Conservation (phyloP, 2,329 filamentous ascomycete species). For the Dothistroma septosporum region DNA sequence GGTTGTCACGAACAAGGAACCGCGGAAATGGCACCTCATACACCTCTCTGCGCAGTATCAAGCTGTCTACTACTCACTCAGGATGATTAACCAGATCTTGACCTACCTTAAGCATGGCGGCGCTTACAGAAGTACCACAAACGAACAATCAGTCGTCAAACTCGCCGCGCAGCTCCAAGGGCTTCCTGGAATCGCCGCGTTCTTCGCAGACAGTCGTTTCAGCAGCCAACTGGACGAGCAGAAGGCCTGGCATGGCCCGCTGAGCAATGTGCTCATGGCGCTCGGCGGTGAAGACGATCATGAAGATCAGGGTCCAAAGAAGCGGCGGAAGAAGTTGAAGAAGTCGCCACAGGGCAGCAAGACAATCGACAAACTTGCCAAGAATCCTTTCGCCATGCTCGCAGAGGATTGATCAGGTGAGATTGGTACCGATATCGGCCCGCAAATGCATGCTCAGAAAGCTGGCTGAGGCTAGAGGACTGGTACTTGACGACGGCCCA, state of each 20-base stretch:
- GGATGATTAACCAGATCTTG: constrained; percentile 40
- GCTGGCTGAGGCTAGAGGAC: neutral
- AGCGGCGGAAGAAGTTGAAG: constrained; percentile 42
- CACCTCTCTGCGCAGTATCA: constrained; percentile 41
- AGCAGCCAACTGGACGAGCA: constrained; percentile 8
- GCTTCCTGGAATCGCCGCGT: constrained; percentile 21
- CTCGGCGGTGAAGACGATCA: constrained; percentile 5
- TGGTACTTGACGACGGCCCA: neutral
- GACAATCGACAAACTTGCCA: neutral
- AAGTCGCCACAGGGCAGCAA: constrained; percentile 75
- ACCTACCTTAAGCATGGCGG: constrained; percentile 40
- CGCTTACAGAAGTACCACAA: constrained; percentile 51
- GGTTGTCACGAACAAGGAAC: constrained; percentile 32
- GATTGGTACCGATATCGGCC: neutral
- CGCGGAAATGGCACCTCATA: constrained; percentile 37
- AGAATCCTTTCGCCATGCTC: constrained; percentile 23
- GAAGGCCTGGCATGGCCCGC: constrained; percentile 12
- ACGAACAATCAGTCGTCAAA: constrained; percentile 54
- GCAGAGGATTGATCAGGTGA: constrained; percentile 7
- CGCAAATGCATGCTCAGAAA: neutral
- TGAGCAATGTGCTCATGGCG: constrained; percentile 5
- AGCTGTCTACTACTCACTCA: constrained; percentile 41
- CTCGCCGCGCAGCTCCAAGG: constrained; percentile 7
- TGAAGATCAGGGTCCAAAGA: constrained; percentile 54
- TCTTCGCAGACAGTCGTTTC: constrained; percentile 13